Evolutionary conservation across 2,329 filamentous ascomycete genomes (phyloP).

Genomic region (Alternaria sp.): DNA sequence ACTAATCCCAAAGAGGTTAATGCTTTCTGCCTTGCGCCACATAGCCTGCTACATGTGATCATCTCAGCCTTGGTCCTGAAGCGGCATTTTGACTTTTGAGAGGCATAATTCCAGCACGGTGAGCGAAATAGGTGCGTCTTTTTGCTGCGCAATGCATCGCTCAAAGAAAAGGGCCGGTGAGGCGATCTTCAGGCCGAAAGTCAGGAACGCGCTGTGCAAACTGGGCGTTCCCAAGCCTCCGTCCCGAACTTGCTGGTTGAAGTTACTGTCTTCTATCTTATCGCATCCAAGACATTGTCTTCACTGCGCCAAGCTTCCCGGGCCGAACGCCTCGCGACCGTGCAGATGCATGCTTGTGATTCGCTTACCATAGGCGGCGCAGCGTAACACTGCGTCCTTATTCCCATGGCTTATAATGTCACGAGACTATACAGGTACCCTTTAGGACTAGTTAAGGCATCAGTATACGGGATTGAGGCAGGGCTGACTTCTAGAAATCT

Average conservation of each 20-base stretch:
- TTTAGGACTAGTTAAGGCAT: slow-evolving; percentile 17
- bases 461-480: slow-evolving; percentile 19
- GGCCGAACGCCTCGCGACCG: slow-evolving; percentile 12
- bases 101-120: slow-evolving; percentile 8
- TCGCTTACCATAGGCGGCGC: slow-evolving; percentile 9
- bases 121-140: slow-evolving; percentile 2
- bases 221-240: neutral
- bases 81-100: slow-evolving; percentile 11
- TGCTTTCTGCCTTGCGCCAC: slow-evolving; percentile 28
- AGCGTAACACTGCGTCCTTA: slow-evolving; percentile 6
- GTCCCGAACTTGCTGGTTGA: neutral
- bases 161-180: slow-evolving; percentile 1
- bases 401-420: slow-evolving; percentile 10
- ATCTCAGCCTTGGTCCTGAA: neutral
- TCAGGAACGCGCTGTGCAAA: neutral
- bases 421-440: slow-evolving; percentile 13
- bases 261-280: slow-evolving; percentile 1
- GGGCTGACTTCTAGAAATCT: slow-evolving; percentile 4
- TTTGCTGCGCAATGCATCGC: slow-evolving; percentile 1
- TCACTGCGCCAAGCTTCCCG: slow-evolving; percentile 19
- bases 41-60: slow-evolving; percentile 16
- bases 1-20: neutral
- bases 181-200: slow-evolving; percentile 4
- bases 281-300: slow-evolving; percentile 3
- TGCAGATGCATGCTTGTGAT: slow-evolving; percentile 4